Conservation (phyloP, 768 basidiomycete species). For the Lentinula raphanica region DNA sequence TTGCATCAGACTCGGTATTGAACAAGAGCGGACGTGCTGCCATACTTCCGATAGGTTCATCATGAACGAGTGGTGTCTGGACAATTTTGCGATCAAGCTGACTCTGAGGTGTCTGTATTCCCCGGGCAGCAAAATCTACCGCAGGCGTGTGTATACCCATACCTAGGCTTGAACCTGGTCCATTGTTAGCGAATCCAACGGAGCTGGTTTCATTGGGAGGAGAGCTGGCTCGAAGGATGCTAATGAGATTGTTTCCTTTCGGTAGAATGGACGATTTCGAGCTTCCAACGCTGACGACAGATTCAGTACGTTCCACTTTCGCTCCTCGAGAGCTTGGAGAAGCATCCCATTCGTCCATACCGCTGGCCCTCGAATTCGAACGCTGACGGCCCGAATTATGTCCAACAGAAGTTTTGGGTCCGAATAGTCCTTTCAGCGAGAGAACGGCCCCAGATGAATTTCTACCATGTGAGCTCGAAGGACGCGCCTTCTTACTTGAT, state of each 20-base stretch:
- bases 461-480: conserved; percentile 15
- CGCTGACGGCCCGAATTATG: conserved; percentile 37
- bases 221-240: conserved; percentile 40
- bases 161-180: conserved; percentile 6
- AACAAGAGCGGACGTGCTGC: not conserved
- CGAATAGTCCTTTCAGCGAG: conserved; percentile 56
- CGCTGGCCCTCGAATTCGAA: conserved; percentile 48
- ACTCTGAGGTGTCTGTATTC: conserved; percentile 19
- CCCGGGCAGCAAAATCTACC: not conserved
- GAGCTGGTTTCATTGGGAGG: not conserved
- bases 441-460: conserved; percentile 36
- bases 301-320: conserved; percentile 14
- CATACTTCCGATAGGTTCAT: conserved; percentile 17
- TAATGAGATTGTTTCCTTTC: conserved; percentile 50
- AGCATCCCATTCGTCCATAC: conserved; percentile 18
- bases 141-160: conserved; percentile 16
- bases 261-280: conserved; percentile 52
- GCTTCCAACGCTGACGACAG: not conserved
- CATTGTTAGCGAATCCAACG: conserved; percentile 7
- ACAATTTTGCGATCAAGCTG: conserved; percentile 33
- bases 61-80: conserved; percentile 2
- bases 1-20: not conserved
- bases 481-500: conserved; percentile 17
- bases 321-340: conserved; percentile 21
- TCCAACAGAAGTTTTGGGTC: conserved; percentile 19